Conservation (phyloP, 2,329 filamentous ascomycete genomes). For the Tolypocladium pustulatum region DNA sequence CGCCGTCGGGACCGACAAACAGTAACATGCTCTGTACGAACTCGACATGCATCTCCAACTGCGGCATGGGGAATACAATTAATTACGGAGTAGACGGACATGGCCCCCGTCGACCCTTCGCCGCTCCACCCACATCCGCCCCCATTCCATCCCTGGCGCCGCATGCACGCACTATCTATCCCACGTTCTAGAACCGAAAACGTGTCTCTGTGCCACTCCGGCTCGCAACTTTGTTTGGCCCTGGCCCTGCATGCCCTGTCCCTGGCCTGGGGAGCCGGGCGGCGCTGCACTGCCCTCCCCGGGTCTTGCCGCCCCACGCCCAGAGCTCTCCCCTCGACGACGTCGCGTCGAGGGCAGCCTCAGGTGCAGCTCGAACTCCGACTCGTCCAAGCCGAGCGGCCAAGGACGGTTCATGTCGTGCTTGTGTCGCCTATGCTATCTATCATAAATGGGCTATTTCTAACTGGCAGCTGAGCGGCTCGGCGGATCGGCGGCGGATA, state of each 20-base stretch:
- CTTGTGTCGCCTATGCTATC: not conserved
- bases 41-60: not conserved
- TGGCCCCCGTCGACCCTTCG: not conserved
- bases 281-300: not conserved
- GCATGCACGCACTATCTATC: not conserved
- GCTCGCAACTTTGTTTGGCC: not conserved
- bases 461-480: too few species aligned
- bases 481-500: too few species aligned
- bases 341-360: not conserved
- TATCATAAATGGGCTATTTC: too few species aligned
- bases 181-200: slow-evolving; percentile 1
- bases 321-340: not conserved
- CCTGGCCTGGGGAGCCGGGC: not conserved
- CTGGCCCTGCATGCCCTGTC: not conserved
- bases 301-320: not conserved
- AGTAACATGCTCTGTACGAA: too few species aligned
- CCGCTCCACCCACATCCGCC: not conserved
- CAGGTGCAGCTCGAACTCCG: not conserved
- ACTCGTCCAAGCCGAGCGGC: not conserved
- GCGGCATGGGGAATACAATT: not conserved
- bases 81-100: not conserved
- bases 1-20: not conserved
- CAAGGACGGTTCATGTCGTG: not conserved
- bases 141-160: not conserved
- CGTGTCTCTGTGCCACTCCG: not conserved